Percentiles rank a stretch among this genome's conserved stretches.
phyloP scores from a whole-genome alignment of 2,329 filamentous ascomycete species.

The Penicillium sp. region DNA sequence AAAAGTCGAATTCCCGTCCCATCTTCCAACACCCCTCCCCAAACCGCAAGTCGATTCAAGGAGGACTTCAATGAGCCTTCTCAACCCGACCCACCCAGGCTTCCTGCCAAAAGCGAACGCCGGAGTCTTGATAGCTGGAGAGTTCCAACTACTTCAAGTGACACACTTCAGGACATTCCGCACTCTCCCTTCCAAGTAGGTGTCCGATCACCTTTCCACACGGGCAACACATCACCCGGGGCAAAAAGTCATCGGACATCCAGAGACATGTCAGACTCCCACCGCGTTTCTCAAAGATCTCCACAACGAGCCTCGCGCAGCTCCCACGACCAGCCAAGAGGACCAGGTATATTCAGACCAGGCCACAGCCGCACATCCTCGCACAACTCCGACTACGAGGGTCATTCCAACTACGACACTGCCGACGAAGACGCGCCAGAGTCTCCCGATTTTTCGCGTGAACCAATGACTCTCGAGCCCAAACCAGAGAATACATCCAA shows the following conservation, averaged over 20 bases:
- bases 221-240: slow-evolving; percentile 5
- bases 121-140: slow-evolving; percentile 7
- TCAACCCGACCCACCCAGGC: background rate
- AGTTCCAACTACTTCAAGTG: background rate
- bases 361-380: slow-evolving; percentile 18
- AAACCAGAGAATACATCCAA: background rate
- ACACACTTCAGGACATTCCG: background rate
- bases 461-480: background rate
- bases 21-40: background rate
- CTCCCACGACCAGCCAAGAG: background rate
- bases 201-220: slow-evolving; percentile 6
- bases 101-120: background rate
- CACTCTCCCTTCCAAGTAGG: slow-evolving; percentile 1
- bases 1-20: slow-evolving; percentile 3
- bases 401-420: slow-evolving; percentile 34
- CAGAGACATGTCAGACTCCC: slow-evolving; percentile 1
- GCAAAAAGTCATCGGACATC: background rate
- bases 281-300: slow-evolving; percentile 1
- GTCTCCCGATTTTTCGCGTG: slow-evolving; percentile 3
- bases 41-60: background rate
- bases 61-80: slow-evolving; percentile 3
- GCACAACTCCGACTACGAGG: slow-evolving; percentile 17
- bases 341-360: background rate
- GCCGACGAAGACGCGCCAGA: slow-evolving; percentile 30
- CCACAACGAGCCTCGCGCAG: background rate